A percentile compares a stretch with the other conserved stretches of the same genome.
These are phyloP conservation scores for Salix brachista DNA, from an alignment of 345 rosid genomes.

Conservation along the genomic window DNA sequence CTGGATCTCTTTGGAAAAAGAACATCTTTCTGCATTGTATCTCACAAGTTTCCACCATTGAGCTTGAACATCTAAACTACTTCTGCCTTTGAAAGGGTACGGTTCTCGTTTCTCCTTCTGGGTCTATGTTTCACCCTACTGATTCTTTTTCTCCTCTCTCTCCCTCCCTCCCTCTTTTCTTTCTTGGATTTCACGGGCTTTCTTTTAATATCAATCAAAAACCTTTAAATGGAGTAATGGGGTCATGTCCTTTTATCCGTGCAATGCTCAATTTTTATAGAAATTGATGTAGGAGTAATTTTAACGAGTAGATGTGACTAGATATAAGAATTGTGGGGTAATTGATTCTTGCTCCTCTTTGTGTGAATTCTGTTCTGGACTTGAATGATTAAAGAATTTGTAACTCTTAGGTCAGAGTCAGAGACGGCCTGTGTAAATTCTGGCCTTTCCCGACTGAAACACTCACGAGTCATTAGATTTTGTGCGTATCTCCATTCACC, in stretches of 20 bases:
- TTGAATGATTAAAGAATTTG: neutral
- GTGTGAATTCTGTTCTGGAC: neutral
- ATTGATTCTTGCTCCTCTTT: neutral
- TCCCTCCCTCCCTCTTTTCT: neutral
- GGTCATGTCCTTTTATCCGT: neutral
- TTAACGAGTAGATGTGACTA: neutral
- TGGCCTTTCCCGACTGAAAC: neutral
- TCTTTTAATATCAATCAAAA: neutral
- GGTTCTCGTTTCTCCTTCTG: neutral
- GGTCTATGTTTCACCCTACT: neutral
- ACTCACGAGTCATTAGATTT: neutral
- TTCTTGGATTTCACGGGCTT: neutral
- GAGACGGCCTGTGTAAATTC: neutral
- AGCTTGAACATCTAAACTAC: neutral
- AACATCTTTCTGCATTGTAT: neutral
- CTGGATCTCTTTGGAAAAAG: neutral
- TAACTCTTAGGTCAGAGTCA: neutral
- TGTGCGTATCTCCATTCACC: neutral
- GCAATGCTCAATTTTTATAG: neutral
- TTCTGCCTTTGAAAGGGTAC: conserved; percentile 3
- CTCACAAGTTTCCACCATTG: neutral
- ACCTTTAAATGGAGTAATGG: neutral
- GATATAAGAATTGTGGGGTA: neutral
- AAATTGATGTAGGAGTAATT: neutral
- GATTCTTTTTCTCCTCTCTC: too few species aligned